phyloP scores from a whole-genome alignment of 2,329 filamentous ascomycete genomes.

The Aaosphaeria pasadenensis region DNA sequence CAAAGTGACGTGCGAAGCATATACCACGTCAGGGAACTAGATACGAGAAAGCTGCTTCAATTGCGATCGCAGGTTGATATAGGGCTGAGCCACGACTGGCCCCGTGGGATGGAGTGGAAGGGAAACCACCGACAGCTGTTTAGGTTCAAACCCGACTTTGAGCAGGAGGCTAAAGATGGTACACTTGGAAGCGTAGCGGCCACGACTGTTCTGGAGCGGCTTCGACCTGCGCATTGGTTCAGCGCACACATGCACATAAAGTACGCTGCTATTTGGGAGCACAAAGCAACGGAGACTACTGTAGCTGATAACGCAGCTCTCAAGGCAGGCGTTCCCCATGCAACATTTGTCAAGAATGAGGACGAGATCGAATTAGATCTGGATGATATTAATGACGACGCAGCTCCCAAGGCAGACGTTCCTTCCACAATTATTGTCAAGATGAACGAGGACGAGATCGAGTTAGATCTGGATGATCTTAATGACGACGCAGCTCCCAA shows the following conservation, averaged over 20 bases:
- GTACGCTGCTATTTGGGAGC: slow-evolving; percentile 63
- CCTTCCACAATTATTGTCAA: neutral
- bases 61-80: slow-evolving; percentile 86
- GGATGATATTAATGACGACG: neutral
- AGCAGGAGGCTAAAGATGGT: slow-evolving; percentile 70
- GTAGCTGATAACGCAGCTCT: slow-evolving; percentile 10
- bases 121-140: slow-evolving; percentile 71
- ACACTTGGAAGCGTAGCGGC: slow-evolving; percentile 78
- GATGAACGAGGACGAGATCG: neutral
- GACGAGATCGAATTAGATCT: slow-evolving; percentile 40
- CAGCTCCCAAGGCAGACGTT: no score
- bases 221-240: slow-evolving; percentile 88
- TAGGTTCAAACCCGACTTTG: slow-evolving; percentile 69
- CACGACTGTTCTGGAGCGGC: slow-evolving; percentile 72
- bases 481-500: no score
- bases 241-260: slow-evolving; percentile 87
- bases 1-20: slow-evolving; percentile 72
- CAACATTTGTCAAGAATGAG: slow-evolving; percentile 23
- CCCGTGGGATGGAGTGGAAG: slow-evolving; percentile 73
- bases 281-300: slow-evolving; percentile 35
- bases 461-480: neutral
- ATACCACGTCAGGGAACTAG: slow-evolving; percentile 86
- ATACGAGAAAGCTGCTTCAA: slow-evolving; percentile 85
- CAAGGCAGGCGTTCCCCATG: slow-evolving; percentile 5
- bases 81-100: slow-evolving; percentile 95